These are phyloP conservation scores for Coemansia sp. DNA, from an alignment of 192 early-diverging fungal genomes.

Conservation along the genomic window DNA sequence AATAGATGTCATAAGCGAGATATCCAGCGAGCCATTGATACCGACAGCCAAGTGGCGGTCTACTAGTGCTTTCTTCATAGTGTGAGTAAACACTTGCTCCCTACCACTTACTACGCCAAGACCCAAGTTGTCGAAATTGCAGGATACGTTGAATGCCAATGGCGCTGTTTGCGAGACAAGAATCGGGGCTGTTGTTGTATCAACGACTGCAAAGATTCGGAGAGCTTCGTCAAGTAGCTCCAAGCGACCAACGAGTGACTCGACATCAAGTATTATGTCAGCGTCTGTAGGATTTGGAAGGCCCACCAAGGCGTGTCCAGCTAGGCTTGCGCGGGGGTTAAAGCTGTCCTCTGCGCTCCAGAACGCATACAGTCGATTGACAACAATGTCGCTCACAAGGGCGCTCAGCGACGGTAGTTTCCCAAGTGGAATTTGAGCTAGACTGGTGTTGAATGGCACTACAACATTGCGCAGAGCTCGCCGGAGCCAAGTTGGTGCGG, in stretches of 20 bases:
- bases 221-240: constrained; percentile 25
- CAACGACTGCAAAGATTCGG: constrained; percentile 30
- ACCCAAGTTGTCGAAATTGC: constrained; percentile 37
- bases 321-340: constrained; percentile 33
- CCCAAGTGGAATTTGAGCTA: background rate
- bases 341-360: constrained; percentile 44
- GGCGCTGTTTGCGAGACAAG: constrained; percentile 14
- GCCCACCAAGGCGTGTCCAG: constrained; percentile 22
- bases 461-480: constrained; percentile 14
- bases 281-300: constrained; percentile 32
- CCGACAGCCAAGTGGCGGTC: constrained; percentile 19
- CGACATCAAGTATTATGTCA: constrained; percentile 25
- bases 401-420: constrained; percentile 10
- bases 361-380: constrained; percentile 36
- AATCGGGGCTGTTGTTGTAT: constrained; percentile 13
- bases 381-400: constrained; percentile 22
- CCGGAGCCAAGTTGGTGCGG: constrained; percentile 37
- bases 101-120: constrained; percentile 20
- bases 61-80: constrained; percentile 27
- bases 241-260: constrained; percentile 36
- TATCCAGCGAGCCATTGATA: constrained; percentile 36
- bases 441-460: constrained; percentile 11
- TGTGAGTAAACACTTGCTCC: constrained; percentile 28
- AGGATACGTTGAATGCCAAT: constrained; percentile 17
- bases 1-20: constrained; percentile 31